Conservation (phyloP, 148 eudicot genomes). For the Polygonum aviculare region DNA sequence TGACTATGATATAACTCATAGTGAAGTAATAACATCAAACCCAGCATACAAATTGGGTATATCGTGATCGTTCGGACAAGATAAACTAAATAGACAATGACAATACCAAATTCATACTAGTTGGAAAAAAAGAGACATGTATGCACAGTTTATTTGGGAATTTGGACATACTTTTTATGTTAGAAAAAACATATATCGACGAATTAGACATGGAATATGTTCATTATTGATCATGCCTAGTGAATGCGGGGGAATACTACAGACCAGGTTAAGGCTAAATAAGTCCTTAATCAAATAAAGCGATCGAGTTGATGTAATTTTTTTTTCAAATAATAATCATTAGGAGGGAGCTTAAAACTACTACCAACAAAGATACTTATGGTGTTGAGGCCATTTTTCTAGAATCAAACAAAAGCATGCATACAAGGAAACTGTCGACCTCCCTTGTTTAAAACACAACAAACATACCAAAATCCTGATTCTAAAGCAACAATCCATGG, state of each 20-base stretch:
- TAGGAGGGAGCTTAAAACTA: neutral
- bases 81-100: neutral
- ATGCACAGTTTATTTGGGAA: neutral
- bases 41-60: neutral
- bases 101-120: neutral
- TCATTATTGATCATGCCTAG: neutral
- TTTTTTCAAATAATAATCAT: neutral
- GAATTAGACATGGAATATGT: neutral
- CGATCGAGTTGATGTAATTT: neutral
- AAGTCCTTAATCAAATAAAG: neutral
- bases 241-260: neutral
- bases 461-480: constrained; percentile 1
- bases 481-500: neutral
- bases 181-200: neutral
- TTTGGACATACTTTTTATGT: neutral
- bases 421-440: neutral
- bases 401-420: neutral
- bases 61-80: neutral
- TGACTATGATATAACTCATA: neutral
- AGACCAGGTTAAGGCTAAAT: neutral
- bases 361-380: neutral
- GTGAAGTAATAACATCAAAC: neutral
- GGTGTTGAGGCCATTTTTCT: neutral
- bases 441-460: neutral
- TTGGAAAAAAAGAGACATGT: neutral